Conservation (phyloP, 2,329 filamentous ascomycete species). For the Colletotrichum costaricense region DNA sequence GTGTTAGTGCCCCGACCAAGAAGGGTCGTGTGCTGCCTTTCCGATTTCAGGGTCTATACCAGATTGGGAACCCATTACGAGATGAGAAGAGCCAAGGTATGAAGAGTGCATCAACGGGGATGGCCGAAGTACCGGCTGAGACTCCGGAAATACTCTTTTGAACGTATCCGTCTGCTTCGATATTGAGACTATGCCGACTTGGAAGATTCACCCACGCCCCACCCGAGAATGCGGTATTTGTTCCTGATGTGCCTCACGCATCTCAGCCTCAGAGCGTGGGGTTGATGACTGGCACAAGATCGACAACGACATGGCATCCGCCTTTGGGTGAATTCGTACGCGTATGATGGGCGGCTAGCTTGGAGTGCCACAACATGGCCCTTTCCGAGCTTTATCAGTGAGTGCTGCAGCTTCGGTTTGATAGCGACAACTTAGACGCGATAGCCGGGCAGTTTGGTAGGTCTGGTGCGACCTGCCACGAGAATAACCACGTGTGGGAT, state of each 20-base stretch:
- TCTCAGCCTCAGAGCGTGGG: conserved; percentile 32
- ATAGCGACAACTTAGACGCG: conserved; percentile 3
- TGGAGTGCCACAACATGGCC: neutral
- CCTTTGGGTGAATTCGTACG: neutral
- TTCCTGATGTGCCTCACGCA: conserved; percentile 20
- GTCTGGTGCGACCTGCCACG: neutral
- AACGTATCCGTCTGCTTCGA: neutral
- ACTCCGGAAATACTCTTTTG: conserved; percentile 2
- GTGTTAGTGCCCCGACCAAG: neutral
- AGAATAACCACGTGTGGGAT: neutral
- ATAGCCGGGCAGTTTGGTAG: neutral
- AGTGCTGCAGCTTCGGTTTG: neutral
- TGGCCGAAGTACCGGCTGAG: neutral
- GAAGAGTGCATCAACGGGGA: neutral
- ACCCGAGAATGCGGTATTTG: conserved; percentile 24
- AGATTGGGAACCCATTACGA: conserved; percentile 28
- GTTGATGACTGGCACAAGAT: conserved; percentile 6
- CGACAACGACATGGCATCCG: conserved; percentile 10
- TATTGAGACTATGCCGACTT: neutral
- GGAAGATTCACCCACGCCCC: conserved; percentile 1
- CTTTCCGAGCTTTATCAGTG: neutral
- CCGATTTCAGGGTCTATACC: conserved; percentile 16
- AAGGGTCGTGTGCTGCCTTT: conserved; percentile 16
- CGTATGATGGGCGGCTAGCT: neutral
- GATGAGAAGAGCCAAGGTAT: conserved; percentile 17